phyloP scores from a whole-genome alignment of 495 filamentous ascomycete species.

The Penicillium cosmopolitanum region DNA sequence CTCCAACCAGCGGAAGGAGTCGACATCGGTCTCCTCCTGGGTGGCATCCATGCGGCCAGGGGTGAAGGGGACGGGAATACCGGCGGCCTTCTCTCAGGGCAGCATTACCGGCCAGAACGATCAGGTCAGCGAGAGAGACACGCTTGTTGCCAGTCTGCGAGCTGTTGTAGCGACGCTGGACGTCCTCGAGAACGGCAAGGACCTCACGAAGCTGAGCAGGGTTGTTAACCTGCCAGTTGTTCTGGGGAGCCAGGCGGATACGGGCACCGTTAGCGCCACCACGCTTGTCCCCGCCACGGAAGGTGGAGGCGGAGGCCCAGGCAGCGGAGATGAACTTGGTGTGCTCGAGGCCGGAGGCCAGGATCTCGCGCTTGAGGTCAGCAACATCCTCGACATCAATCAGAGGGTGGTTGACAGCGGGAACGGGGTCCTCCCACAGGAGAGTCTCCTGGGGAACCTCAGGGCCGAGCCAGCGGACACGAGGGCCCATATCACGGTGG shows the following conservation, averaged over 20 bases:
- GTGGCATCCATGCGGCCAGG: conserved; percentile 57
- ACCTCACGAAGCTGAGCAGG: conserved; percentile 60
- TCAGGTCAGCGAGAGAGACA: conserved; percentile 71
- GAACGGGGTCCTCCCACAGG: conserved; percentile 69
- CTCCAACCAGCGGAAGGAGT: conserved; percentile 64
- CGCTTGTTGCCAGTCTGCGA: conserved; percentile 59
- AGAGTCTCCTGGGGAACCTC: conserved; percentile 66
- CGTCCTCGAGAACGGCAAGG: conserved; percentile 57
- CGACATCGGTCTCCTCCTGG: conserved; percentile 65
- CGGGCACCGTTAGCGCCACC: conserved; percentile 76
- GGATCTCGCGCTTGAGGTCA: conserved; percentile 65
- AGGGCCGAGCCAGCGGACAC: conserved; percentile 67
- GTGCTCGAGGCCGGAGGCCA: conserved; percentile 57
- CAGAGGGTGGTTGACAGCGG: conserved; percentile 54
- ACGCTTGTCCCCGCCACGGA: conserved; percentile 76
- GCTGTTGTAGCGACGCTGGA: conserved; percentile 65
- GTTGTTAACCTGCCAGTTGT: conserved; percentile 70
- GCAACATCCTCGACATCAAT: conserved; percentile 61
- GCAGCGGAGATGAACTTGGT: conserved; percentile 62
- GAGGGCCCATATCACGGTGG: conserved; percentile 74
- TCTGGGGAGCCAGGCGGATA: conserved; percentile 70
- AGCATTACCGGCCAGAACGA: conserved; percentile 62
- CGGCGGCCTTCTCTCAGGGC: conserved; percentile 49
- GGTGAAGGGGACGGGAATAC: conserved; percentile 46
- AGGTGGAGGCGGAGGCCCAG: conserved; percentile 72